Conservation (phyloP, 345 rosid genomes). For the Gossypium longicalyx region DNA sequence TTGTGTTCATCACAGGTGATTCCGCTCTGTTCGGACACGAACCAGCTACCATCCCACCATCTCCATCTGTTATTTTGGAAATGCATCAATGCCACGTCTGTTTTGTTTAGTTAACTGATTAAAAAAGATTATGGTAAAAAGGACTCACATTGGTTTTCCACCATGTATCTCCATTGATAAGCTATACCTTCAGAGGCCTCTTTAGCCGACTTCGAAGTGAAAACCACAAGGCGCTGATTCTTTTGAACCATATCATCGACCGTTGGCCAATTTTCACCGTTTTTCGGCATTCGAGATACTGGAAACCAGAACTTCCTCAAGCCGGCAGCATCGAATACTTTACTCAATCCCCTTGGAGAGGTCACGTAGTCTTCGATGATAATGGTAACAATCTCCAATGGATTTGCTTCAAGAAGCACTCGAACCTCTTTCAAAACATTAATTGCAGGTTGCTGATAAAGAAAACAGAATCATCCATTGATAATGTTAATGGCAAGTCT, state of each 20-base stretch:
- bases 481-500: neutral
- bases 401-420: constrained; percentile 54
- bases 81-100: constrained; percentile 13
- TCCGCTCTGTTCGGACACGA: constrained; percentile 68
- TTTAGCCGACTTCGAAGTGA: constrained; percentile 60
- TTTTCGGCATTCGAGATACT: constrained; percentile 70
- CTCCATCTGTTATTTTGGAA: constrained; percentile 52
- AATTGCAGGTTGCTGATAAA: constrained; percentile 62
- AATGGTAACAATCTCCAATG: constrained; percentile 62
- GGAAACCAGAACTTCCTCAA: constrained; percentile 74
- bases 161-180: constrained; percentile 70
- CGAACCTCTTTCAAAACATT: constrained; percentile 59
- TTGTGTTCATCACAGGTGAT: constrained; percentile 58
- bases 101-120: neutral
- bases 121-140: neutral
- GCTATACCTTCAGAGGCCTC: constrained; percentile 81
- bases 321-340: constrained; percentile 66
- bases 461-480: neutral
- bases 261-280: constrained; percentile 72
- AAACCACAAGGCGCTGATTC: constrained; percentile 75
- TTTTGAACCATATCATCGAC: constrained; percentile 59
- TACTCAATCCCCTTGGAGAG: constrained; percentile 57
- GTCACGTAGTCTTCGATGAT: constrained; percentile 86
- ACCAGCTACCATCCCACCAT: constrained; percentile 65
- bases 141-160: constrained; percentile 82